Conservation (phyloP, 2,329 filamentous ascomycete genomes). For the Lachnellula occidentalis region DNA sequence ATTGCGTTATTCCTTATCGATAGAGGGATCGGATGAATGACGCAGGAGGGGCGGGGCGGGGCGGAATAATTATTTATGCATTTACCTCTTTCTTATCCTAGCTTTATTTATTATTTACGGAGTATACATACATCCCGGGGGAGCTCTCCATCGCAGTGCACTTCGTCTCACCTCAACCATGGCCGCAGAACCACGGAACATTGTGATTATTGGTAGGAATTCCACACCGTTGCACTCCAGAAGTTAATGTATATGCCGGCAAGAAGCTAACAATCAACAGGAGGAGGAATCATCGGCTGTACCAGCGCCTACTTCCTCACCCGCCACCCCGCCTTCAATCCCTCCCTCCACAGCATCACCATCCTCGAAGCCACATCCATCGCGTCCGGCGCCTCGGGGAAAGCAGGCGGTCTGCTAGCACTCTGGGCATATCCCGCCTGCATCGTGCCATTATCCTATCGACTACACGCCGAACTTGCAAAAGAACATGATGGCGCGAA, state of each 20-base stretch:
- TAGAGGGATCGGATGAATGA: neutral
- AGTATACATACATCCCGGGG: neutral
- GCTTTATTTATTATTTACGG: neutral
- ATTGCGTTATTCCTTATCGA: neutral
- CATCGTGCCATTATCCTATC: slow-evolving; percentile 81
- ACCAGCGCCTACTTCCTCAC: slow-evolving; percentile 90
- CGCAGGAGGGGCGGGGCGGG: neutral
- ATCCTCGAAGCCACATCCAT: slow-evolving; percentile 81
- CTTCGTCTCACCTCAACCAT: slow-evolving; percentile 4
- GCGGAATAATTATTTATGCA: neutral
- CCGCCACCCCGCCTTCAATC: slow-evolving; percentile 75
- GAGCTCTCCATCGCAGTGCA: neutral
- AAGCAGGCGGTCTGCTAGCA: slow-evolving; percentile 85
- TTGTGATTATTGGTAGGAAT: slow-evolving; percentile 30
- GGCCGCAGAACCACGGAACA: slow-evolving; percentile 23
- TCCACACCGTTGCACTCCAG: slow-evolving; percentile 56
- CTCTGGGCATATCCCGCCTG: slow-evolving; percentile 85
- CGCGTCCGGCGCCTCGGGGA: slow-evolving; percentile 88
- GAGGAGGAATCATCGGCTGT: slow-evolving; percentile 88
- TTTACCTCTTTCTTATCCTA: neutral
- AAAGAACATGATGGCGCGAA: slow-evolving; percentile 71
- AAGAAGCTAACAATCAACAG: slow-evolving; percentile 10
- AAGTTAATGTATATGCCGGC: too few relatives aligned
- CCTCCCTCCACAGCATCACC: slow-evolving; percentile 69
- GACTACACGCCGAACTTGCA: slow-evolving; percentile 78